Percentiles rank a stretch among this genome's conserved stretches.
phyloP scores from a whole-genome alignment of 2,329 filamentous ascomycete species.

The Pseudogymnoascus destructans region DNA sequence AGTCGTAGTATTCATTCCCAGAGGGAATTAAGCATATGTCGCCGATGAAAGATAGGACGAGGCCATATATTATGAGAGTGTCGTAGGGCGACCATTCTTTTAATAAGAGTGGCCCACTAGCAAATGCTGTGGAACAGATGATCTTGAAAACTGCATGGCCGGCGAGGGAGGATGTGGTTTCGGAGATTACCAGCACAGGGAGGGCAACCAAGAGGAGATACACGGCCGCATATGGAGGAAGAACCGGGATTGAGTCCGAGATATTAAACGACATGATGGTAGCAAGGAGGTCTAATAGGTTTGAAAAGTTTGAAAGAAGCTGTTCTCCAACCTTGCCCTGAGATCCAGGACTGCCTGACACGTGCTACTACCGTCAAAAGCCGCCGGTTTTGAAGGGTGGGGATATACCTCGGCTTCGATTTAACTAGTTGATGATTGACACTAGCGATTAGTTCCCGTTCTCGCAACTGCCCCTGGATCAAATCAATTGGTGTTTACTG shows the following conservation, averaged over 20 bases:
- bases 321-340: not conserved
- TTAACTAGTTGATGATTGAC: not conserved
- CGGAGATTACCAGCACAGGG: conserved; percentile 21
- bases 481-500: not conserved
- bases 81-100: conserved; percentile 18
- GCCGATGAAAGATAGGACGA: conserved; percentile 20
- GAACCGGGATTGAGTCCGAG: conserved; percentile 12
- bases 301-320: not conserved
- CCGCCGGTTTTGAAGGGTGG: not conserved
- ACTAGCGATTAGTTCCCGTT: not conserved
- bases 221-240: conserved; percentile 16
- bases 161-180: conserved; percentile 19
- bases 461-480: not conserved
- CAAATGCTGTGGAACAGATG: conserved; percentile 23
- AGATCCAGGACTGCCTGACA: not conserved
- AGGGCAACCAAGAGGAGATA: conserved; percentile 21
- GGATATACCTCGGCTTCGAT: not conserved
- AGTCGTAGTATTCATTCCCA: conserved; percentile 17
- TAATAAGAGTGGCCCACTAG: conserved; percentile 19
- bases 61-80: conserved; percentile 19
- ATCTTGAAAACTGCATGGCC: conserved; percentile 24
- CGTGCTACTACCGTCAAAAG: not conserved
- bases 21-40: conserved; percentile 23
- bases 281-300: not conserved
- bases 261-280: not conserved